These are phyloP conservation scores for Fusarium sp. DNA, from an alignment of 2,329 filamentous ascomycete species.

Conservation along the genomic window DNA sequence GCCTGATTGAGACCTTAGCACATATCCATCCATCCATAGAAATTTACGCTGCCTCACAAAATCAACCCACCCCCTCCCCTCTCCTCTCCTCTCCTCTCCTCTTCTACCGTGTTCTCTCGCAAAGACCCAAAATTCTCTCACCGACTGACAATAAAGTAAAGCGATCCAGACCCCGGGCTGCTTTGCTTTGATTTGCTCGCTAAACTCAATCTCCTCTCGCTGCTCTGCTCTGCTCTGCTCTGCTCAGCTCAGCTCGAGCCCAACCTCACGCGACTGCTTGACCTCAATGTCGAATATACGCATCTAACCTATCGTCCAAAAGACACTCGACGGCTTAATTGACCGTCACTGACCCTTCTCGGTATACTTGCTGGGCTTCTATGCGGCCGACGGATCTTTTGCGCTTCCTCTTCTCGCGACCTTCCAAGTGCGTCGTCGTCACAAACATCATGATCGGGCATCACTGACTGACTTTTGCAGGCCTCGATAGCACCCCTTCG, in stretches of 20 bases:
- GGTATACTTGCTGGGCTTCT: slow-evolving; percentile 62
- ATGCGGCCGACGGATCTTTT: slow-evolving; percentile 94
- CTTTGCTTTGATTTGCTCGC: background rate
- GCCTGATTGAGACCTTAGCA: slow-evolving; percentile 38
- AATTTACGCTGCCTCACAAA: slow-evolving; percentile 27
- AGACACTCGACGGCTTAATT: slow-evolving; percentile 43
- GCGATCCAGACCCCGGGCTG: slow-evolving; percentile 13
- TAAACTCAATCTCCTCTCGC: background rate
- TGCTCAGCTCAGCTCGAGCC: background rate
- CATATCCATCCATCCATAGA: slow-evolving; percentile 26
- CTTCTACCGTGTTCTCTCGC: background rate
- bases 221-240: background rate
- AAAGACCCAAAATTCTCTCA: slow-evolving; percentile 43
- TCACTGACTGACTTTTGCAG: slow-evolving; percentile 47
- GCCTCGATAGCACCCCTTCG: slow-evolving; percentile 69
- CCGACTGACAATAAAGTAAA: slow-evolving; percentile 34
- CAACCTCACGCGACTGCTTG: slow-evolving; percentile 37
- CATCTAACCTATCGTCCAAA: slow-evolving; percentile 40
- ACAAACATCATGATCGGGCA: background rate
- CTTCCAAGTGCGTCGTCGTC: slow-evolving; percentile 84
- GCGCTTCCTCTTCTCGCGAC: slow-evolving; percentile 88
- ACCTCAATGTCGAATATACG: slow-evolving; percentile 46
- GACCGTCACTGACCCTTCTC: slow-evolving; percentile 40
- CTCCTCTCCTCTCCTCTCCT: no score
- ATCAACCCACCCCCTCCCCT: slow-evolving; percentile 28